phyloP scores from a whole-genome alignment of 1,284 basidiomycete species.

The Xerocomus amazonicus region DNA sequence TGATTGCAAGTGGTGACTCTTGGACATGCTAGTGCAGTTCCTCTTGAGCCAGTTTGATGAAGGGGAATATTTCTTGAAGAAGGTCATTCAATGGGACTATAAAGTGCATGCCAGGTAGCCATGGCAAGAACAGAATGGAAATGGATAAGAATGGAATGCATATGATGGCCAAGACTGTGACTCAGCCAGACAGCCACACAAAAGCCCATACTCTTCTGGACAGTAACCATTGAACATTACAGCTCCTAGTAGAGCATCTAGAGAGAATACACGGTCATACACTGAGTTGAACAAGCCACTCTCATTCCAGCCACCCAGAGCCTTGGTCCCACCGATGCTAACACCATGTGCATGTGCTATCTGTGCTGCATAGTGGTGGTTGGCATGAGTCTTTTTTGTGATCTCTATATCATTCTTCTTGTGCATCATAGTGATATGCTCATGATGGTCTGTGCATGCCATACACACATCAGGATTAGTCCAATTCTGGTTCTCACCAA shows the following conservation, averaged over 20 bases:
- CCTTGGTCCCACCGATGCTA: constrained; percentile 1
- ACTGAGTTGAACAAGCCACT: constrained; percentile 5
- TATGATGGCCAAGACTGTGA: too few species aligned
- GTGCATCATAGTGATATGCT: constrained; percentile 4
- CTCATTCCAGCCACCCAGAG: constrained; percentile 7
- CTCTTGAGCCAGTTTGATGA: background rate
- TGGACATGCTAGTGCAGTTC: background rate
- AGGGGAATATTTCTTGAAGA: background rate
- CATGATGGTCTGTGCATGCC: background rate
- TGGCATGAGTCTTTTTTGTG: constrained; percentile 4
- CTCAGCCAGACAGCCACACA: background rate
- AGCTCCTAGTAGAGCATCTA: background rate
- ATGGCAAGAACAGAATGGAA: too few species aligned
- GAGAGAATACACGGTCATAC: constrained; percentile 2
- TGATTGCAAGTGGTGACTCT: background rate
- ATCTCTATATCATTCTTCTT: constrained; percentile 4
- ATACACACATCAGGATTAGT: background rate
- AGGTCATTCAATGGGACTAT: background rate
- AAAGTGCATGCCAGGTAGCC: background rate
- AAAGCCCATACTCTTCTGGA: background rate
- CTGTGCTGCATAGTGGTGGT: constrained; percentile 2
- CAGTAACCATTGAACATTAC: background rate
- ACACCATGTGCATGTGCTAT: background rate
- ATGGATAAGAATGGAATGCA: too few species aligned
- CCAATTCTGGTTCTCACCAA: too few species aligned